Percentiles rank a stretch among this genome's conserved stretches.
Conservation (phyloP, 345 rosid genomes). For the Anacardium occidentale region DNA sequence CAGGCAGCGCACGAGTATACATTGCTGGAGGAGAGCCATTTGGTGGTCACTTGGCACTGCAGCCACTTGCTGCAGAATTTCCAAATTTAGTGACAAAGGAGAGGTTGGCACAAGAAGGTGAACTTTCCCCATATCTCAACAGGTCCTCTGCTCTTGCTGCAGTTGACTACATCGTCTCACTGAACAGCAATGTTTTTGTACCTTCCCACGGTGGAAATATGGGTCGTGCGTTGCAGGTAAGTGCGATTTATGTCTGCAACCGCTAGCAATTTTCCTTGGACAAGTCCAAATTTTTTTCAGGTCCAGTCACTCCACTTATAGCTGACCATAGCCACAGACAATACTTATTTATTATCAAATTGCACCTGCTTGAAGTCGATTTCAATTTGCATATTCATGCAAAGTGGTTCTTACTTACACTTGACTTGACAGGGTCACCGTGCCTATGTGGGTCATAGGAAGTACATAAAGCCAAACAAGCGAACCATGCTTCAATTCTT, state of each 20-base stretch:
- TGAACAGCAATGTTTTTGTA: constrained; percentile 67
- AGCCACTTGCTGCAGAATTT: constrained; percentile 54
- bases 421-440: constrained; percentile 54
- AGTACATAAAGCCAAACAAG: constrained; percentile 70
- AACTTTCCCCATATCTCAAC: constrained; percentile 52
- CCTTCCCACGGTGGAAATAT: constrained; percentile 93
- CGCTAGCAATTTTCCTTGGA: background rate
- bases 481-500: constrained; percentile 55
- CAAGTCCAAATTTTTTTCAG: background rate
- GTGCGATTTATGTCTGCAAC: no score
- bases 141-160: constrained; percentile 70
- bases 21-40: constrained; percentile 76
- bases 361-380: no score
- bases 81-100: constrained; percentile 56
- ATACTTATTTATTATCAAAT: no score
- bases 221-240: constrained; percentile 69
- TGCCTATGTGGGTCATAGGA: constrained; percentile 70
- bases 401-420: no score
- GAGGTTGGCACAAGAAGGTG: constrained; percentile 51
- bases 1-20: constrained; percentile 50
- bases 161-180: constrained; percentile 64
- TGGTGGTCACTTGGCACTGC: constrained; percentile 55
- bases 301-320: background rate
- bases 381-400: no score
- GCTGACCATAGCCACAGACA: background rate